A percentile compares a stretch with the other conserved stretches of the same genome.
phyloP scores from a whole-genome alignment of 1,284 basidiomycete species.

The Ceratobasidium sp. region DNA sequence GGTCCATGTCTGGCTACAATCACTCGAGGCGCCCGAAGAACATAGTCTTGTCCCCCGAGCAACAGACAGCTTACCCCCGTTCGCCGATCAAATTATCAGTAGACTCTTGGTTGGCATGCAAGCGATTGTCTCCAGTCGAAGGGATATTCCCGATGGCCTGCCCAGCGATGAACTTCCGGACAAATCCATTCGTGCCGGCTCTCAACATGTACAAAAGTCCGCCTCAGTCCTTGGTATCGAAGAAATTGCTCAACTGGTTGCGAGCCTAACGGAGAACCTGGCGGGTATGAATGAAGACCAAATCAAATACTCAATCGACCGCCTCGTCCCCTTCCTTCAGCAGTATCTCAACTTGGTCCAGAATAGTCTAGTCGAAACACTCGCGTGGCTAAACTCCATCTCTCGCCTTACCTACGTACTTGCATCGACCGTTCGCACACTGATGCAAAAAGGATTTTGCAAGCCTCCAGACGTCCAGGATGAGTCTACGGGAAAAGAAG shows the following conservation, averaged over 20 bases:
- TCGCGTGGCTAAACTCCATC: constrained; percentile 77
- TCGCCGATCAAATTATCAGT: constrained; percentile 19
- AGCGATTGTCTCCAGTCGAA: not conserved
- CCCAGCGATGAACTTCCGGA: constrained; percentile 49
- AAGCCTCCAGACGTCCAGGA: constrained; percentile 75
- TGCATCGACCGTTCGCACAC: constrained; percentile 75
- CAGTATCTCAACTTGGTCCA: constrained; percentile 65
- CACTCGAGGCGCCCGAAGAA: not conserved
- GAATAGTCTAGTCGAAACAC: constrained; percentile 65
- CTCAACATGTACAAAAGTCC: not conserved
- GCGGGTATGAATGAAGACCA: constrained; percentile 23
- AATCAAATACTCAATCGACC: constrained; percentile 48
- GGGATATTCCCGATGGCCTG: not conserved
- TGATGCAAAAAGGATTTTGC: constrained; percentile 93
- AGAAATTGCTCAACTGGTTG: not conserved
- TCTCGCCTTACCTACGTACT: constrained; percentile 89
- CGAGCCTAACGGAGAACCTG: not conserved
- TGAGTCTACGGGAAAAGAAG: constrained; percentile 62
- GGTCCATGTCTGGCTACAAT: constrained; percentile 1
- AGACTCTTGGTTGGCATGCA: constrained; percentile 32
- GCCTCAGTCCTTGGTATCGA: constrained; percentile 13
- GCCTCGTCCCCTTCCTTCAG: constrained; percentile 73
- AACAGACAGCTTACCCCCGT: not conserved
- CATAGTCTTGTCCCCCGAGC: not conserved
- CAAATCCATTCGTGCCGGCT: constrained; percentile 27